phyloP scores from a whole-genome alignment of 2,329 filamentous ascomycete species.

The Malbranchea cinnamomea region DNA sequence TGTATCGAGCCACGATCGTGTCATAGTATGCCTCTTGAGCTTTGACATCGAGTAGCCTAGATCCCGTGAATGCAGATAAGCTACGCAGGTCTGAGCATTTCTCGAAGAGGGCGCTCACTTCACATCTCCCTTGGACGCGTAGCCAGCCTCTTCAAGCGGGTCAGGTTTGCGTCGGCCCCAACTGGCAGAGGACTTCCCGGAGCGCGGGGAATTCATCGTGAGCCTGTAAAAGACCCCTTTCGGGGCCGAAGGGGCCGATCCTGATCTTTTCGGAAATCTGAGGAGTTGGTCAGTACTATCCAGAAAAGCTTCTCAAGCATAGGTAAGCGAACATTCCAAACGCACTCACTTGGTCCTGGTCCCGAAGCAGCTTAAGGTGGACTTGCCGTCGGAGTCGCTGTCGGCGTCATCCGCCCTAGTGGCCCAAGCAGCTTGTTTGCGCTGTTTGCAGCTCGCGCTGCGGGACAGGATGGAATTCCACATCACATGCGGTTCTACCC shows the following conservation, averaged over 20 bases:
- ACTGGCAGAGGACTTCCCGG: slow-evolving; percentile 5
- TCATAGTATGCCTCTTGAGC: slow-evolving; percentile 75
- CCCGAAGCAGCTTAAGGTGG: too few relatives aligned
- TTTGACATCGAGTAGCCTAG: slow-evolving; percentile 57
- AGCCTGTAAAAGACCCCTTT: too few relatives aligned
- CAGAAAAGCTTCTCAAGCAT: too few relatives aligned
- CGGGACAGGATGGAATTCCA: too few relatives aligned
- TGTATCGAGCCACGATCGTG: slow-evolving; percentile 75
- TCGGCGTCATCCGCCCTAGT: background rate
- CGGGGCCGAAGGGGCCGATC: too few relatives aligned
- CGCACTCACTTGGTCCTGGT: too few relatives aligned
- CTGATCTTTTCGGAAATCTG: too few relatives aligned
- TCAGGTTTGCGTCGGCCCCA: slow-evolving; percentile 64
- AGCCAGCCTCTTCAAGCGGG: slow-evolving; percentile 63
- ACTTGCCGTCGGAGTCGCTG: background rate
- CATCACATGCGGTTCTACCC: too few relatives aligned
- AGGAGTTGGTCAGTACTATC: too few relatives aligned
- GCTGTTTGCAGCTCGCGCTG: slow-evolving; percentile 16
- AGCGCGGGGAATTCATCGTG: too few relatives aligned
- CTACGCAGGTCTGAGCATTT: slow-evolving; percentile 6
- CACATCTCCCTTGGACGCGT: slow-evolving; percentile 82
- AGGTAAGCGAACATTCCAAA: too few relatives aligned
- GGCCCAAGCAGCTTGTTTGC: slow-evolving; percentile 14
- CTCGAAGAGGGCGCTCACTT: slow-evolving; percentile 38
- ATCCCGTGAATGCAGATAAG: slow-evolving; percentile 14